These are phyloP conservation scores for Phycomyces blakesleeanus DNA, from an alignment of 192 early-diverging fungal species.

Conservation along the genomic window DNA sequence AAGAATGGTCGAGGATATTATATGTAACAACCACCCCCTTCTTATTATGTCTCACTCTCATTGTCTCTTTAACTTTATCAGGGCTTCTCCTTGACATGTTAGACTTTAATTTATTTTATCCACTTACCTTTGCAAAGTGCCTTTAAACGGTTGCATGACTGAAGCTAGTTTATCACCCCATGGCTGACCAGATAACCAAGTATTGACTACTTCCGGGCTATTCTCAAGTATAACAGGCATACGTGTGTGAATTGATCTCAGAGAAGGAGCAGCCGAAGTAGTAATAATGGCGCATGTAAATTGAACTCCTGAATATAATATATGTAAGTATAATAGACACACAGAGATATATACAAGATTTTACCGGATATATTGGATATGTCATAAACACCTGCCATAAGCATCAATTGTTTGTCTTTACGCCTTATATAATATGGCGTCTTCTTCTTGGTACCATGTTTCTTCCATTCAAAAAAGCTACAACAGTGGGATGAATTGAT, in stretches of 20 bases:
- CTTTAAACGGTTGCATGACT: slow-evolving; percentile 47
- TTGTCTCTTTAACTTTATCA: too few relatives aligned
- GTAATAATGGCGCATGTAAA: slow-evolving; percentile 54
- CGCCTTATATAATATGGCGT: slow-evolving; percentile 46
- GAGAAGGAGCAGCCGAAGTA: slow-evolving; percentile 36
- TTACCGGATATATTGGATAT: slow-evolving; percentile 33
- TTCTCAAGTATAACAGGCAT: slow-evolving; percentile 58
- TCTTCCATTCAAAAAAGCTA: slow-evolving; percentile 58
- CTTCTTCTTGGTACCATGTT: slow-evolving; percentile 32
- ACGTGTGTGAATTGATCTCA: slow-evolving; percentile 51
- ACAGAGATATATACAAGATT: background rate
- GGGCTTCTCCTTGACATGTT: background rate
- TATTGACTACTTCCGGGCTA: slow-evolving; percentile 31
- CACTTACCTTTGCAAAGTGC: slow-evolving; percentile 29
- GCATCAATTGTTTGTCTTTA: slow-evolving; percentile 43
- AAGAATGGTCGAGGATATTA: too few relatives aligned
- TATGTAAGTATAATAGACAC: background rate
- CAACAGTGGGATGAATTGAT: background rate
- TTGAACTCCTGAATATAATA: slow-evolving; percentile 13
- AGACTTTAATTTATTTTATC: background rate
- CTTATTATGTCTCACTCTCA: too few relatives aligned
- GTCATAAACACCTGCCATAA: slow-evolving; percentile 51
- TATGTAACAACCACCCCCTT: too few relatives aligned
- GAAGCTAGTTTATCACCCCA: slow-evolving; percentile 36
- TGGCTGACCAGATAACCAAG: slow-evolving; percentile 45